A percentile compares a stretch with the other conserved stretches of the same genome.
Evolutionary conservation across 352 stramenopile species (phyloP).

Genomic region (Pythium volutum): DNA sequence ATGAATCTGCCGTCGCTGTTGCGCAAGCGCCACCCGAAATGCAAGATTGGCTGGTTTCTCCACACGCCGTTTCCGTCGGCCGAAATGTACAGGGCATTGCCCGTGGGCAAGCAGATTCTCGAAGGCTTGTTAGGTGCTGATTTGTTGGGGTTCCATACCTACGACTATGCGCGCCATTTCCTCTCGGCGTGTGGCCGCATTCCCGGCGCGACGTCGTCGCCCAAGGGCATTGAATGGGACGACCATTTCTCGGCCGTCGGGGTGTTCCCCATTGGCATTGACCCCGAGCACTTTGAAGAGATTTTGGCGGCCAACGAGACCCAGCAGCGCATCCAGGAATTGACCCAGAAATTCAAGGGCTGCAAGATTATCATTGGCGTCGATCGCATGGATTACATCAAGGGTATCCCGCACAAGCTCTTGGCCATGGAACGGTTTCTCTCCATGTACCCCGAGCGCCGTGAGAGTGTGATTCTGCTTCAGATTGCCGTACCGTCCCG

Average conservation of each 20-base stretch:
- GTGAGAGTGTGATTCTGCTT: slow-evolving; percentile 91
- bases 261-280: slow-evolving; percentile 84
- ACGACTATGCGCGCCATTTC: slow-evolving; percentile 86
- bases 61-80: slow-evolving; percentile 85
- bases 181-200: slow-evolving; percentile 74
- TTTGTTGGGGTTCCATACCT: slow-evolving; percentile 84
- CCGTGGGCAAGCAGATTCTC: slow-evolving; percentile 73
- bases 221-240: slow-evolving; percentile 76
- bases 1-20: slow-evolving; percentile 84
- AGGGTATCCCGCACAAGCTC: slow-evolving; percentile 86
- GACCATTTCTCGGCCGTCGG: slow-evolving; percentile 81
- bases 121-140: slow-evolving; percentile 79
- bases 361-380: slow-evolving; percentile 86
- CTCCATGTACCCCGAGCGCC: slow-evolving; percentile 78
- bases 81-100: slow-evolving; percentile 85
- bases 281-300: slow-evolving; percentile 79
- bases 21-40: slow-evolving; percentile 62
- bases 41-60: slow-evolving; percentile 86
- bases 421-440: slow-evolving; percentile 87
- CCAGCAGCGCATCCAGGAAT: slow-evolving; percentile 56
- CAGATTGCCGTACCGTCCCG: slow-evolving; percentile 93
- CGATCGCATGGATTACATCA: slow-evolving; percentile 86
- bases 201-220: slow-evolving; percentile 65
- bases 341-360: slow-evolving; percentile 58
- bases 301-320: slow-evolving; percentile 47